phyloP scores from a whole-genome alignment of 1,284 basidiomycete genomes.

The Pseudomicrostroma phylloplanum region DNA sequence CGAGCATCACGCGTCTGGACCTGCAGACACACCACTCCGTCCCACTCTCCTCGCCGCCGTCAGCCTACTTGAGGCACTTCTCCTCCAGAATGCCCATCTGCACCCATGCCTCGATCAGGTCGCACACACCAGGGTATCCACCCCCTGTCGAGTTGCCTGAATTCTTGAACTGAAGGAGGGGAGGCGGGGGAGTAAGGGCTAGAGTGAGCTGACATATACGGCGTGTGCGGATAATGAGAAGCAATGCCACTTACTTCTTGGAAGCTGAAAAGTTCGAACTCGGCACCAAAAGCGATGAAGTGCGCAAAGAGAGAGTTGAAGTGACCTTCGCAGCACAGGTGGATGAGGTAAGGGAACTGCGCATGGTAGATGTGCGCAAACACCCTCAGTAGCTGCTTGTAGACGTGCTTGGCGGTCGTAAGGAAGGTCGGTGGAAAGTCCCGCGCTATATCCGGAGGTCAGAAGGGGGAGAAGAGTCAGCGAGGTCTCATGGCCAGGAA shows the following conservation, averaged over 20 bases:
- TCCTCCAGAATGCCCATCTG: conserved; percentile 67
- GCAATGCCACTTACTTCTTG: conserved; percentile 53
- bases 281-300: conserved; percentile 76
- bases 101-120: conserved; percentile 82
- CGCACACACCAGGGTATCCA: conserved; percentile 62
- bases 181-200: too few species aligned
- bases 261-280: conserved; percentile 71
- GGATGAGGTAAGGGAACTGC: conserved; percentile 82
- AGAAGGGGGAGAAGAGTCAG: background rate
- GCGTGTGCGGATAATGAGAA: too few species aligned
- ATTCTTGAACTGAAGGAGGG: conserved; percentile 59
- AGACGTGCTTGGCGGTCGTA: conserved; percentile 88
- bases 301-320: conserved; percentile 98
- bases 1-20: too few species aligned
- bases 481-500: background rate
- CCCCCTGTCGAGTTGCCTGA: conserved; percentile 25
- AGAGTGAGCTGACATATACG: too few species aligned
- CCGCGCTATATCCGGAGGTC: conserved; percentile 59
- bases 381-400: conserved; percentile 89
- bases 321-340: conserved; percentile 89
- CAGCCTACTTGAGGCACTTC: conserved; percentile 7
- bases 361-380: conserved; percentile 97
- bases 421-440: conserved; percentile 86
- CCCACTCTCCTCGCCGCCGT: conserved; percentile 14
- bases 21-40: too few species aligned